Percentiles rank a stretch among this genome's conserved stretches.
Evolutionary conservation across 306 rosid genomes (phyloP).

Genomic region (Pterocarpus santalinus): DNA sequence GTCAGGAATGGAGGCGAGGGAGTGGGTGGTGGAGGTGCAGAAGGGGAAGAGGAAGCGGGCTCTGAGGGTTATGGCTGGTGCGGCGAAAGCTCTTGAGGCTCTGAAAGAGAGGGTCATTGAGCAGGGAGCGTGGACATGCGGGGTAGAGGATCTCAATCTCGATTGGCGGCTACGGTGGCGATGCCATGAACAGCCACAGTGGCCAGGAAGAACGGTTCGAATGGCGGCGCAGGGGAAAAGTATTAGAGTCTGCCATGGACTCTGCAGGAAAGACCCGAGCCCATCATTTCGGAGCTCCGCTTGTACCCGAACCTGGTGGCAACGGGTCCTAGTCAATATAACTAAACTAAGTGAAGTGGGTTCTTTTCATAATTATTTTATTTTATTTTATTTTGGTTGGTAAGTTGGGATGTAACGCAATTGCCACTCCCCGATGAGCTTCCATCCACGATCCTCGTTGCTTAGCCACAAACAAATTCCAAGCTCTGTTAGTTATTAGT

Average conservation of each 20-base stretch:
- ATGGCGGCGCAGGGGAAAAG: conserved; percentile 4
- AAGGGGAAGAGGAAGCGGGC: conserved; percentile 59
- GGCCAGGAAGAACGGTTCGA: conserved; percentile 5
- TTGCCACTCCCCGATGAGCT: background rate
- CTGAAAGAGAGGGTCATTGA: conserved; percentile 81
- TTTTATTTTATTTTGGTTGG: background rate
- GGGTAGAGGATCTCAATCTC: conserved; percentile 10
- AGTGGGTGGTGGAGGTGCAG: conserved; percentile 47
- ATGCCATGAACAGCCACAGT: conserved; percentile 41
- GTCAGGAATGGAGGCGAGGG: conserved; percentile 22
- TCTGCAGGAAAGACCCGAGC: conserved; percentile 4
- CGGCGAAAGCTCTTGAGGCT: conserved; percentile 64
- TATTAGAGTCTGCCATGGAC: background rate
- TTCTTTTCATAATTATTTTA: background rate
- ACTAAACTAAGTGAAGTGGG: too few species aligned
- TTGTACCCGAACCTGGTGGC: too few species aligned
- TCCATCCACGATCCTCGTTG: background rate
- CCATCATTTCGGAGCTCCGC: conserved; percentile 11
- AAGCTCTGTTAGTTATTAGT: too few species aligned
- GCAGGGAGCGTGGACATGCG: conserved; percentile 50
- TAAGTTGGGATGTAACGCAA: background rate
- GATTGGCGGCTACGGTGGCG: conserved; percentile 1
- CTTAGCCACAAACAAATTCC: background rate
- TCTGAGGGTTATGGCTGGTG: conserved; percentile 52
- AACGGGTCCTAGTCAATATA: too few species aligned